Evolutionary conservation across 2,329 filamentous ascomycete species (phyloP), one percentile per base, ranked within the genome.

Genomic region (Cladobotryum mycophilum): DNA sequence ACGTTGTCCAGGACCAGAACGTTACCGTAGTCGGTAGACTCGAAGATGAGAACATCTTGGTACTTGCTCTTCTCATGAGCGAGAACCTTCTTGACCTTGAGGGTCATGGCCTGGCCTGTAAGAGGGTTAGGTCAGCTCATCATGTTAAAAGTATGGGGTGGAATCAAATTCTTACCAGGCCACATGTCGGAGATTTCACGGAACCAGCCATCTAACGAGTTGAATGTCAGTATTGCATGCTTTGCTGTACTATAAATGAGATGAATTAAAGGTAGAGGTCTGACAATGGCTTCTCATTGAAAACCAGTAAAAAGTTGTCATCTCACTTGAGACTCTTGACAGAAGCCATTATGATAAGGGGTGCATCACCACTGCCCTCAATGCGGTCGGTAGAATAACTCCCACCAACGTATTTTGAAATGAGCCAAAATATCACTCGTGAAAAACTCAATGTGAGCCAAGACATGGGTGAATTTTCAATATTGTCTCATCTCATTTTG

Each of bases 61-160:
- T 96, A 99, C 79, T 95, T 79, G 80, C 88, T 93, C 84, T 96
- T 97, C 79, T 99, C 93, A 79, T 97, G 92, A 81, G 96, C 91
- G 57, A 99, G 80, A 67, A 99, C 85, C 79, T 96, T 89, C 72
- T 99, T 92, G 74, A 99, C 93, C 75, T 88, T 90, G 69, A 96
- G 86, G 62, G 88, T 96, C 92, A 97, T 97, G 70, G 93, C 93
- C 79, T 97, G 93, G 70, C 93, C 89, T 79, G 54, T 30, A 35
- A 45, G 6, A 15, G 17, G 17, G 33, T 45, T 9, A 45, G 17
- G 33, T 45, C 14, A 45, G 40, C n/a, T 11, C 22, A 12, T 22
- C 13, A 30, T 20, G 15, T 4, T 15, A 25, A 15, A 3, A n/a
- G 25, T 33, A 33, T 45, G 40, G 42, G 11, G n/a, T 15, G 18